Evolutionary conservation across 2,329 filamentous ascomycete genomes (phyloP).

Genomic region (Lithohypha guttulata): DNA sequence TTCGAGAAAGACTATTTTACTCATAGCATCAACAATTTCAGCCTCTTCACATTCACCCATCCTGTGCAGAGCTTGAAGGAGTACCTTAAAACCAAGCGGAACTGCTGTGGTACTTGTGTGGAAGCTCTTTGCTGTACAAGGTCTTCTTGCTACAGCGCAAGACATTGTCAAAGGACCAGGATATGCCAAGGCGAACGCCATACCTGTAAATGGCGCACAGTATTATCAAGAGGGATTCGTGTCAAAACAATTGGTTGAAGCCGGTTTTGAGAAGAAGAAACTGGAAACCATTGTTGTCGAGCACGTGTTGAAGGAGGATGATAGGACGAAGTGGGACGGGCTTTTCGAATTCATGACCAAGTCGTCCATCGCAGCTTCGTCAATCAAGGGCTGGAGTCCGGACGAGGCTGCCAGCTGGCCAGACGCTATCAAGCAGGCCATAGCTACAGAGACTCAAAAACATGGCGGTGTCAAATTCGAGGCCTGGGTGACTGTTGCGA

Average conservation of each 20-base stretch:
- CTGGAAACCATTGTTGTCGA: conserved; percentile 4
- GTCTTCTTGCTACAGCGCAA: conserved; percentile 8
- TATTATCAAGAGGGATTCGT: conserved; percentile 5
- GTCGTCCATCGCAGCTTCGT: not conserved
- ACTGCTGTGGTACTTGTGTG: conserved; percentile 2
- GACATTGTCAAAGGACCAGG: conserved; percentile 2
- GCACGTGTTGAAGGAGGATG: not conserved
- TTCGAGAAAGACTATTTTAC: conserved; percentile 4
- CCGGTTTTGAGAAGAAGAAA: conserved; percentile 1
- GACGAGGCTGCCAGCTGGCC: conserved; percentile 3
- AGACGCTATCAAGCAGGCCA: conserved; percentile 6
- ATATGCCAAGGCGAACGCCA: not conserved
- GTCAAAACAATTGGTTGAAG: conserved; percentile 3
- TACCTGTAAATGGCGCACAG: conserved; percentile 6
- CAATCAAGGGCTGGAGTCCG: conserved; percentile 8
- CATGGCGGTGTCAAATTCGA: conserved; percentile 8
- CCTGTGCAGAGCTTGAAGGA: conserved; percentile 12
- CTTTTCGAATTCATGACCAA: conserved; percentile 5
- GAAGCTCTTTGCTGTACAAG: conserved; percentile 5
- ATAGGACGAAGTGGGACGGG: conserved; percentile 5
- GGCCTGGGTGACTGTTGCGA: conserved; percentile 7
- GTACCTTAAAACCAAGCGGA: conserved; percentile 36
- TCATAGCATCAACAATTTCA: conserved; percentile 11
- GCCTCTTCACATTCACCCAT: conserved; percentile 10
- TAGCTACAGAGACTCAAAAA: conserved; percentile 3